Conservation (phyloP, 2,329 filamentous ascomycete species). For the Ilyonectria sp. region DNA sequence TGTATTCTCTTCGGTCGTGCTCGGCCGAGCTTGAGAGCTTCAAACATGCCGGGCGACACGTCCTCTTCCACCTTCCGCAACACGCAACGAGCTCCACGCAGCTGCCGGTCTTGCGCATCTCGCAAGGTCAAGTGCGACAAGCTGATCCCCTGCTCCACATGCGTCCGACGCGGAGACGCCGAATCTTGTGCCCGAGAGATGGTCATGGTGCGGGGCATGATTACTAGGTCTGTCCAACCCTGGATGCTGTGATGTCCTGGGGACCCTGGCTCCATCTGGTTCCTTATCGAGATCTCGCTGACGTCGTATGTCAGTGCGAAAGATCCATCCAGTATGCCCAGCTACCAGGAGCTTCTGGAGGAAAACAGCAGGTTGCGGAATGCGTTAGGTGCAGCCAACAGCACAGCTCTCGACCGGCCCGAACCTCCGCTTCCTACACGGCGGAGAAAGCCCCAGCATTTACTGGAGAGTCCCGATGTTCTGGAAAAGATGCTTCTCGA, state of each 20-base stretch:
- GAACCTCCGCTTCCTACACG: neutral
- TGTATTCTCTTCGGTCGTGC: neutral
- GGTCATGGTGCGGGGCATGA: slow-evolving; percentile 27
- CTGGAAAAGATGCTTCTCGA: slow-evolving; percentile 12
- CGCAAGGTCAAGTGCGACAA: slow-evolving; percentile 49
- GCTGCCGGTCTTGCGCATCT: slow-evolving; percentile 41
- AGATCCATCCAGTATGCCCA: slow-evolving; percentile 19
- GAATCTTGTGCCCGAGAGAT: slow-evolving; percentile 31
- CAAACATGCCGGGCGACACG: slow-evolving; percentile 5
- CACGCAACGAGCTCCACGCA: slow-evolving; percentile 44
- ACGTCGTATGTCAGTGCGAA: slow-evolving; percentile 1
- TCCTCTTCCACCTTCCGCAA: slow-evolving; percentile 23
- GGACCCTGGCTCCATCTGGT: neutral
- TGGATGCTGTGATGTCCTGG: neutral
- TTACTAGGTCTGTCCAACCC: slow-evolving; percentile 24
- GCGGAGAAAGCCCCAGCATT: slow-evolving; percentile 15
- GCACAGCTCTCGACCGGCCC: neutral
- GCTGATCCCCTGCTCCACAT: slow-evolving; percentile 41
- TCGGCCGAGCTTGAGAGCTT: neutral
- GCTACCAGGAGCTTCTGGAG: slow-evolving; percentile 26
- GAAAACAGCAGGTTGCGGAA: slow-evolving; percentile 18
- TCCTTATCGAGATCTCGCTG: neutral
- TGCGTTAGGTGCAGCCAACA: neutral
- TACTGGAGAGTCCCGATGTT: slow-evolving; percentile 17
- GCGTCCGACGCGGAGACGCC: slow-evolving; percentile 41